Evolutionary conservation across 2,329 filamentous ascomycete genomes (phyloP).

Genomic region (Tothia fuscella): DNA sequence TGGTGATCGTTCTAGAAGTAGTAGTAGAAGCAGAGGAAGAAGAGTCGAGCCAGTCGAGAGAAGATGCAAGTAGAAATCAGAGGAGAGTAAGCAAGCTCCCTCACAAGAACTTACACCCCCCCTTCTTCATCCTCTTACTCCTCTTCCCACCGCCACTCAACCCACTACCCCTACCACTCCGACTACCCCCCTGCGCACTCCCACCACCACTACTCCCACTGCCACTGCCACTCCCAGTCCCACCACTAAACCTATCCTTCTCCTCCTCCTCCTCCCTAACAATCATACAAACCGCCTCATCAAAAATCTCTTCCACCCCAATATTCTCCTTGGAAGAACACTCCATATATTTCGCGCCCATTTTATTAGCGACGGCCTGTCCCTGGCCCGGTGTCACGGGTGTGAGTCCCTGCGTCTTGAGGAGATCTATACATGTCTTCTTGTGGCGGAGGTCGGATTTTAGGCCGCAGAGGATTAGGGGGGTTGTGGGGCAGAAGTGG

Average conservation of each 20-base stretch:
- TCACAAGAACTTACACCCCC: slow-evolving; percentile 28
- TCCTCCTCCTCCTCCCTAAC: slow-evolving; percentile 44
- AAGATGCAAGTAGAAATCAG: no score
- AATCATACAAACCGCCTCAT: slow-evolving; percentile 78
- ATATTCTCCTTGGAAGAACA: slow-evolving; percentile 97
- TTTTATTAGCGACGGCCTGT: slow-evolving; percentile 75
- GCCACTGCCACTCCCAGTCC: not conserved
- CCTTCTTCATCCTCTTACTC: slow-evolving; percentile 13
- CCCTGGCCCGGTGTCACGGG: slow-evolving; percentile 90
- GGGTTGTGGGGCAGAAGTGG: slow-evolving; percentile 96
- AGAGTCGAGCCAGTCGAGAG: no score
- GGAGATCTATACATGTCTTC: slow-evolving; percentile 93
- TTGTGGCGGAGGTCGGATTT: slow-evolving; percentile 96
- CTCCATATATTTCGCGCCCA: slow-evolving; percentile 93
- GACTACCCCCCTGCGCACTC: not conserved
- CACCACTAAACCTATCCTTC: not conserved
- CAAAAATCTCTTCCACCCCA: slow-evolving; percentile 94
- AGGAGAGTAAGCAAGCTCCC: not conserved
- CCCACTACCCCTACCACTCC: not conserved
- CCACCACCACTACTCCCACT: slow-evolving; percentile 4
- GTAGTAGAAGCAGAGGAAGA: no score
- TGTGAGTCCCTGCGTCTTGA: slow-evolving; percentile 93
- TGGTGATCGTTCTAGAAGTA: no score
- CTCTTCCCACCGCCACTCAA: slow-evolving; percentile 3
- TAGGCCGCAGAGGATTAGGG: slow-evolving; percentile 86